Conservation (phyloP, 805 yeast species). For the Diddensiella caesifluorescens region DNA sequence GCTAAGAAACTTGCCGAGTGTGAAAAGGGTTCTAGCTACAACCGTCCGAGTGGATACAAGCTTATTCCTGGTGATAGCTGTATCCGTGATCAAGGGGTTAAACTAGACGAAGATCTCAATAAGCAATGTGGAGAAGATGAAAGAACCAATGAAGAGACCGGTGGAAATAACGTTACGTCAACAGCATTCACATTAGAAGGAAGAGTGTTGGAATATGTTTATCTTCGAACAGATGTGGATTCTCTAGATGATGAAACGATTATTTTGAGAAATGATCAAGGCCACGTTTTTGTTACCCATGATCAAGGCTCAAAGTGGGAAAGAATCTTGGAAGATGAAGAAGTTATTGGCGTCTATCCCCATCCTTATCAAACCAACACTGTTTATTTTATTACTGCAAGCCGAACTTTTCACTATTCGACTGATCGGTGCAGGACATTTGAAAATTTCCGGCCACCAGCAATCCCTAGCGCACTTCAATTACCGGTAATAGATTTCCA, state of each 20-base stretch:
- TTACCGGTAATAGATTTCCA: slow-evolving; percentile 43
- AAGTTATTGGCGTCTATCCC: slow-evolving; percentile 49
- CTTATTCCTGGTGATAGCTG: slow-evolving; percentile 45
- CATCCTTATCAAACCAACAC: slow-evolving; percentile 58
- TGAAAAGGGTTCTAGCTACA: slow-evolving; percentile 30
- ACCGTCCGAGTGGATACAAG: slow-evolving; percentile 37
- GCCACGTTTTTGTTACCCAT: slow-evolving; percentile 57
- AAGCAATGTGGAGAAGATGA: no score
- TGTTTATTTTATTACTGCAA: slow-evolving; percentile 48
- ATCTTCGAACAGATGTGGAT: slow-evolving; percentile 49
- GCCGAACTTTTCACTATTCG: slow-evolving; percentile 51
- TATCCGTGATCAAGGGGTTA: slow-evolving; percentile 27
- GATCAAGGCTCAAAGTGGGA: slow-evolving; percentile 58
- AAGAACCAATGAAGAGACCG: slow-evolving; percentile 35
- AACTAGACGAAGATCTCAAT: background rate
- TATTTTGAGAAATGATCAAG: slow-evolving; percentile 49
- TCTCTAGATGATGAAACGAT: slow-evolving; percentile 56
- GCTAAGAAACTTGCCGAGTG: slow-evolving; percentile 26
- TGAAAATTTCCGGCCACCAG: slow-evolving; percentile 43
- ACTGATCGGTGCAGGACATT: slow-evolving; percentile 64
- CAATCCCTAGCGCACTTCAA: background rate
- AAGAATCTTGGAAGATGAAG: slow-evolving; percentile 37
- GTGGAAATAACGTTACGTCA: slow-evolving; percentile 36
- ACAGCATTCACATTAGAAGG: slow-evolving; percentile 46
- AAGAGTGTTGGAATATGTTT: slow-evolving; percentile 48